A percentile compares a stretch with the other conserved stretches of the same genome.
These are phyloP conservation scores for Penicillium corylophilum DNA, from an alignment of 2,329 filamentous ascomycete genomes.

Conservation along the genomic window DNA sequence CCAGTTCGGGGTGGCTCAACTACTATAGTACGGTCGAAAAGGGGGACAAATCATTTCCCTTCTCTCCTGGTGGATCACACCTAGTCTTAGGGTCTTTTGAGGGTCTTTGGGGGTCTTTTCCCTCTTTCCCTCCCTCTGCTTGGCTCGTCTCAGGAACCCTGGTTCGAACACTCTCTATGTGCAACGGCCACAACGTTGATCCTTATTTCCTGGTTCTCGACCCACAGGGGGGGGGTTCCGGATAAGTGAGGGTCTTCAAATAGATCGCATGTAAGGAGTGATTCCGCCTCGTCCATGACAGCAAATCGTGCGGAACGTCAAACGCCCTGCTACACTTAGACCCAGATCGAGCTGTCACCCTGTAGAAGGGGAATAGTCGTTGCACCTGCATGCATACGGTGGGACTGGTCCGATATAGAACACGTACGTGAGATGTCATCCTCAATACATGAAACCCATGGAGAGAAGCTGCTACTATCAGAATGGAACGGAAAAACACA, in stretches of 20 bases:
- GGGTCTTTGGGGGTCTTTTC: too few species aligned
- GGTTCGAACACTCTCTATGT: constrained; percentile 1
- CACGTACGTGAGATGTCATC: neutral
- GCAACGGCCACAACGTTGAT: constrained; percentile 2
- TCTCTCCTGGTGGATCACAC: neutral
- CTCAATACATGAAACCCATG: neutral
- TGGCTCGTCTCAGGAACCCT: neutral
- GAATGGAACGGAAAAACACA: neutral
- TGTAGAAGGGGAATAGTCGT: constrained; percentile 1
- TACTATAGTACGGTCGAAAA: too few species aligned
- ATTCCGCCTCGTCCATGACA: constrained; percentile 4
- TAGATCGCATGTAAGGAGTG: neutral
- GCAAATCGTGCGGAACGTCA: constrained; percentile 9
- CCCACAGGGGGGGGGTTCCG: neutral
- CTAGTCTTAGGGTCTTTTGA: neutral
- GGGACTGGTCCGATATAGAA: neutral
- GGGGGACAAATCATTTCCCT: constrained; percentile 3
- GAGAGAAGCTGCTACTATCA: too few species aligned
- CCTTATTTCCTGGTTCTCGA: constrained; percentile 8
- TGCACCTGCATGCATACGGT: neutral
- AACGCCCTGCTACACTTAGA: neutral
- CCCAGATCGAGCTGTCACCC: constrained; percentile 1
- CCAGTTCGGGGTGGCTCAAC: constrained; percentile 2
- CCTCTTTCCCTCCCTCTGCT: neutral
- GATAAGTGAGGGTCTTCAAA: neutral